Evolutionary conservation across 257 asterid genomes (phyloP), one percentile per base, ranked within the genome.

Genomic region (Petunia secreta): DNA sequence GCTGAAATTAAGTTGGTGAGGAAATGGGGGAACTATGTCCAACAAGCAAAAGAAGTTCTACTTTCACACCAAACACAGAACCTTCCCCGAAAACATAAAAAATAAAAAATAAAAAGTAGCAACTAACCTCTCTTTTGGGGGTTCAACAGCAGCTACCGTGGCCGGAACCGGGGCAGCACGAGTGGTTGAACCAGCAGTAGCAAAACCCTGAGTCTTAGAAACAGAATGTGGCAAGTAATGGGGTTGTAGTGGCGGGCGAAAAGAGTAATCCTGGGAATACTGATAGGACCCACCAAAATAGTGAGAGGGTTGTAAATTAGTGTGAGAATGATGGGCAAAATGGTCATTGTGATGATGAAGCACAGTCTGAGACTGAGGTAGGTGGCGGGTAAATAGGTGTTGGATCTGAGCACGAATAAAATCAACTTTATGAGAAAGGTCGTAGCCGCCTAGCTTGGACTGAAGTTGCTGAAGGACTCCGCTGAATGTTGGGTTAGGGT

Each of bases 401-500:
- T 89, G 93, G 92, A 93, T 93, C 88, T 88, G 92, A 65, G 69
- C 78, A 6, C 89, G 88, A 69, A 93, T 90, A 63, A 93, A 90
- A 86, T 93, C 97, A 78, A 90, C 63, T 74, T 85, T 91, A 80
- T 88, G 88, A 80, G 85, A 62, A 15, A 91, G 87, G 80, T 80
- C 83, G n/a, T 90, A 80, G 50, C 96, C 96, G 1, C 73, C 73
- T 78, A 89, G 81, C 82, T 88, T 89, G 11, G 92, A 75, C 77
- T 91, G 88, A 39, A 93, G 92, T 82, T 89, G 92, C 80, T 86
- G 91, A 85, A 93, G 92, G 90, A 93, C 84, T 86, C 82, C 92
- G 92, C 83, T 73, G 83, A 87, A 83, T 2, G 89, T 5, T 79
- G 69, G 82, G 38, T 76, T 79, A 5, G 48, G 71, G 54, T 78